A percentile compares a stretch with the other conserved stretches of the same genome.
These are phyloP conservation scores for Leptodontidium sp. DNA, from an alignment of 2,329 filamentous ascomycete genomes.

Conservation along the genomic window DNA sequence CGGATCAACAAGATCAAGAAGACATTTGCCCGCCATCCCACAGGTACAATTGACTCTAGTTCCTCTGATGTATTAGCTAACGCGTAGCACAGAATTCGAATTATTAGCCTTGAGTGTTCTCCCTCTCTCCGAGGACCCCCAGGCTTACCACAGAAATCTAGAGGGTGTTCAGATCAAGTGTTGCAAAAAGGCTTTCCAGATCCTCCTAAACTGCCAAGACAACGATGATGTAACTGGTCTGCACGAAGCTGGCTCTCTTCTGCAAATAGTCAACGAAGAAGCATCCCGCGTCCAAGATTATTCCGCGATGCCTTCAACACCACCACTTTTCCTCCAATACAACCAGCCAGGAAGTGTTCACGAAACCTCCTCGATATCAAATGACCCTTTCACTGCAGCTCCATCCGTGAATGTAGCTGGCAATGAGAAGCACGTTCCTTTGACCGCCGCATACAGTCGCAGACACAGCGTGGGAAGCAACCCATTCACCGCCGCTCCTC, in stretches of 20 bases:
- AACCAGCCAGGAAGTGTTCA: not conserved
- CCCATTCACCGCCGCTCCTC: not conserved
- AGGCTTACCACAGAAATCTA: conserved; percentile 1
- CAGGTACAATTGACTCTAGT: not conserved
- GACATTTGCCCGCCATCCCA: not conserved
- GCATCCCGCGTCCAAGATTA: not conserved
- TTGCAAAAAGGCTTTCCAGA: not conserved
- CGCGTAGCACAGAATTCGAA: not conserved
- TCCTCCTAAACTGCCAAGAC: not conserved
- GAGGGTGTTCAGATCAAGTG: conserved; percentile 5
- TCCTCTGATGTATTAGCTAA: not conserved
- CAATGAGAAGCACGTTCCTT: not conserved
- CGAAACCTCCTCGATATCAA: not conserved
- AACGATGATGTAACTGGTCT: not conserved
- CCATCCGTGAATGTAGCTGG: not conserved
- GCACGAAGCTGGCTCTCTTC: conserved; percentile 12
- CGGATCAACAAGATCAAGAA: not conserved
- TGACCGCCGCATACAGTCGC: not conserved
- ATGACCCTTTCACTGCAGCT: not conserved
- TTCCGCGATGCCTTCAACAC: conserved; percentile 4
- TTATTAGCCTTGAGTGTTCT: not conserved
- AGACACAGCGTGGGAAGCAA: not conserved
- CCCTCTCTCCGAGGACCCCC: not conserved
- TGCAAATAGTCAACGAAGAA: not conserved
- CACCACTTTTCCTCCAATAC: not conserved